phyloP scores from a whole-genome alignment of 495 filamentous ascomycete genomes.

The Lentithecium fluviatile region DNA sequence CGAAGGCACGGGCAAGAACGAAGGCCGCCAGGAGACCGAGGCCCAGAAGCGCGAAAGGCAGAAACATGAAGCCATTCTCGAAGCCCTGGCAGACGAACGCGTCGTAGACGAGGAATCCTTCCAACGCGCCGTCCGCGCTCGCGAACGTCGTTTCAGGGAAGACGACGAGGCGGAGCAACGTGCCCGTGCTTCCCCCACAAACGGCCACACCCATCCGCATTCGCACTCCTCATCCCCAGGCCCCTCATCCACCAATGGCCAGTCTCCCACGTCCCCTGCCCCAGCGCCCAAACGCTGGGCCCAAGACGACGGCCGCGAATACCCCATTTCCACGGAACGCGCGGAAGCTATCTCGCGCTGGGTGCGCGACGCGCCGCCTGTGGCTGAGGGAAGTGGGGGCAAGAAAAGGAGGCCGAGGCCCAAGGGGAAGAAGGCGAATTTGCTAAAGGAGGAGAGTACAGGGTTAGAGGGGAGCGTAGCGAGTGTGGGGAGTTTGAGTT shows the following conservation, averaged over 20 bases:
- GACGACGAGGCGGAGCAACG: constrained; percentile 44
- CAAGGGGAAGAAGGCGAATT: constrained; percentile 23
- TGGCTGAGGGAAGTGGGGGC: constrained; percentile 34
- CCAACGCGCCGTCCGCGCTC: constrained; percentile 58
- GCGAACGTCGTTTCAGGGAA: constrained; percentile 55
- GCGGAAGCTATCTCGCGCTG: constrained; percentile 66
- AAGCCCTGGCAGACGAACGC: constrained; percentile 62
- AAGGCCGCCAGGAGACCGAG: constrained; percentile 44
- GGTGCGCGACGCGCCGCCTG: constrained; percentile 62
- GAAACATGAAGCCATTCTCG: constrained; percentile 62
- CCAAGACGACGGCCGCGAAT: constrained; percentile 64
- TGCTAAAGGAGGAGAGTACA: constrained; percentile 19
- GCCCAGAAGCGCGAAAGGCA: constrained; percentile 56
- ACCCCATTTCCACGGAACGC: constrained; percentile 66
- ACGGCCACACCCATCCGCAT: background rate
- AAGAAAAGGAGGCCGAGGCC: constrained; percentile 36
- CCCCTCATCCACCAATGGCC: background rate
- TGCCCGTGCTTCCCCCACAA: background rate
- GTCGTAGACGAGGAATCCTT: constrained; percentile 65
- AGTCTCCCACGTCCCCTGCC: constrained; percentile 11
- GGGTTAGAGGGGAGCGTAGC: constrained; percentile 32
- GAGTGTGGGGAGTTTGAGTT: constrained; percentile 21
- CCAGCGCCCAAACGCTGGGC: constrained; percentile 60
- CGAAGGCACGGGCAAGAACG: constrained; percentile 8
- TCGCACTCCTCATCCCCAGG: background rate